Evolutionary conservation across 1,284 basidiomycete species (phyloP), one percentile per base, ranked within the genome.

Genomic region (Fomitiporia mediterranea): DNA sequence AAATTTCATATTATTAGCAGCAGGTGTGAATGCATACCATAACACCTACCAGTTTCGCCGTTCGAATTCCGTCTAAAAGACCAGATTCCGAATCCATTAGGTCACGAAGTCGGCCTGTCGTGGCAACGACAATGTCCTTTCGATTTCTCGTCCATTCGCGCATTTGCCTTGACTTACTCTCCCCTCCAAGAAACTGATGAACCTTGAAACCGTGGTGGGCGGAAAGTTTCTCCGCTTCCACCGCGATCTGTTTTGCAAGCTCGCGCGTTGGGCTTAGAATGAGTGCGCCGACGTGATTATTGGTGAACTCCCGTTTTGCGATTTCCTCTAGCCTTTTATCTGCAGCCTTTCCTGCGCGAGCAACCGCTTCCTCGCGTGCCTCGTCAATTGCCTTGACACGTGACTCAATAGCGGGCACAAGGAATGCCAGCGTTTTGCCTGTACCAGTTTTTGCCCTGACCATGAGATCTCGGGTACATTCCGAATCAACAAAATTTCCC

Each of bases 261-360:
- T 99, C 96, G 59, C 97, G 84, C 0, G 96, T 99, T 2, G 97
- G 96, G 35, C 87, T 93, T 68, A 99, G 84, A 67, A 99, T 81
- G 17, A 99, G 79, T 0, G 88, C 76, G 4, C 95, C 94, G 42
- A 85, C 84, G 25, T 78, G 72, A 8, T 70, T 64, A 19, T 72
- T 71, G 1, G 77, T 70, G 63, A 77, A 79, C 2, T 63, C 60
- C 13, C 72, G 67, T 34, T 63, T 64, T 2, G 74, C 74, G 3
- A 65, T 65, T 2, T 55, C 62, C 40, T 69, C 68, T 0, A 76
- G 52, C 0, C 61, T 48, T 8, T 61, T 61, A 51, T 78, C 76
- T 0, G 62, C 59, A 3, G 56, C 60, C 19, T 73, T 63, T 8
- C 76, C 77, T 15, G 76, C 67, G 43, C 80, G 74, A 50, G 58